These are phyloP conservation scores for Lathyrus tuberosus DNA, from an alignment of 306 rosid genomes.

Conservation along the genomic window DNA sequence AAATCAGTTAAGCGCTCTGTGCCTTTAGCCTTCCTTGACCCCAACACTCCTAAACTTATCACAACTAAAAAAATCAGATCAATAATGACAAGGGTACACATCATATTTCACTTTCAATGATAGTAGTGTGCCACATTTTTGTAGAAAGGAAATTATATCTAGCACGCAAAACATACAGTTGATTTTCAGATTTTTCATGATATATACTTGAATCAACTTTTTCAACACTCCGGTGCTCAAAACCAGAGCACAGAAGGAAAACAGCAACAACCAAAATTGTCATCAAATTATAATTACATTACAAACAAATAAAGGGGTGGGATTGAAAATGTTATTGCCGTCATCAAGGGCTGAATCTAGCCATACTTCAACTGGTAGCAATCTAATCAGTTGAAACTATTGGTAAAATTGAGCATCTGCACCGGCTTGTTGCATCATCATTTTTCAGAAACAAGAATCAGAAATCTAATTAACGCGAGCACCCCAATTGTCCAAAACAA, in stretches of 20 bases:
- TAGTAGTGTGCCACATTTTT: background rate
- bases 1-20: background rate
- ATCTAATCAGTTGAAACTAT: constrained; percentile 32
- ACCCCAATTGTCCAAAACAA: constrained; percentile 29
- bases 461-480: constrained; percentile 30
- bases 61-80: background rate
- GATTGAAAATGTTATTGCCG: constrained; percentile 25
- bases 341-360: constrained; percentile 28
- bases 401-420: constrained; percentile 30
- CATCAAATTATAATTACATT: constrained; percentile 48
- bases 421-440: constrained; percentile 41
- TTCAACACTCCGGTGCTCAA: constrained; percentile 35
- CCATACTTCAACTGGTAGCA: constrained; percentile 23
- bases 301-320: constrained; percentile 35
- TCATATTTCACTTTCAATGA: background rate
- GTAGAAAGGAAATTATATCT: background rate
- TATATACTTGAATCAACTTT: constrained; percentile 33
- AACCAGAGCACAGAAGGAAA: constrained; percentile 20
- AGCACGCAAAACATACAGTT: background rate
- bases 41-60: too few species aligned
- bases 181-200: constrained; percentile 37
- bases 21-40: too few species aligned
- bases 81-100: background rate
- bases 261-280: constrained; percentile 52
- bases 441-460: constrained; percentile 38